Evolutionary conservation across 2,329 filamentous ascomycete genomes (phyloP), one percentile per base, ranked within the genome.

Genomic region (Gaeumannomyces tritici): DNA sequence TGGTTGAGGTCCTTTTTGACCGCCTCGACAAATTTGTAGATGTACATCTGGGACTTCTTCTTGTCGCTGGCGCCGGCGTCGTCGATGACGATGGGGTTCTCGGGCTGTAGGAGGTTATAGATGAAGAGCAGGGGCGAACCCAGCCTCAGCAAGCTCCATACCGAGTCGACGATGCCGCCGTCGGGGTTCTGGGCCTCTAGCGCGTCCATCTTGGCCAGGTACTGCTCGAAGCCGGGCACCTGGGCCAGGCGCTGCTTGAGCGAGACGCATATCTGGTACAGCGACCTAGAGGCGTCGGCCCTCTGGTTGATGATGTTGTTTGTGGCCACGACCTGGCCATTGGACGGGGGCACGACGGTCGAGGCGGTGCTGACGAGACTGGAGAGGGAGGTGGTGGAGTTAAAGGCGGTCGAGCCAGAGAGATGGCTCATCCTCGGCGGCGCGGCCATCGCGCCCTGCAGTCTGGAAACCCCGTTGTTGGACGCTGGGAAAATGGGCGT

Each of bases 261-360:
- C 62, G 88, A 87, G 67, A 96, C 83, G 74, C 95, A 98, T 74
- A 96, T 96, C 75, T 98, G 93, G 75, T 96, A 99, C 28, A 99
- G 85, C 13, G 93, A 97, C 64, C 89, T 84, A 62, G 90, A 91
- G 67, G 95, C 93, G 73, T 96, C 93, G 73, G 93, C 95, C 73
- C 91, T 90, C 75, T 93, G 90, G 77, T 99, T 99, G 81, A 99
- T 96, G 74, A 99, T 96, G 75, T 96, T 97, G 74, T 90, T 84
- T 64, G 89, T 91, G 64, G 92, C 89, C 70, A 91, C 79, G 65
- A 93, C 84, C 64, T 84, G 84, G 57, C 86, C 86, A 64, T 80
- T 84, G 58, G 80, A 77, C 12, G 70, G 66, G 61, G 75, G 65
- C n/a, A 68, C 67, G 42, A 75, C 71, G 31, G 76, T 68, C 35